Conservation (phyloP, 179 eudicot species). For the Drosera spatulata region DNA sequence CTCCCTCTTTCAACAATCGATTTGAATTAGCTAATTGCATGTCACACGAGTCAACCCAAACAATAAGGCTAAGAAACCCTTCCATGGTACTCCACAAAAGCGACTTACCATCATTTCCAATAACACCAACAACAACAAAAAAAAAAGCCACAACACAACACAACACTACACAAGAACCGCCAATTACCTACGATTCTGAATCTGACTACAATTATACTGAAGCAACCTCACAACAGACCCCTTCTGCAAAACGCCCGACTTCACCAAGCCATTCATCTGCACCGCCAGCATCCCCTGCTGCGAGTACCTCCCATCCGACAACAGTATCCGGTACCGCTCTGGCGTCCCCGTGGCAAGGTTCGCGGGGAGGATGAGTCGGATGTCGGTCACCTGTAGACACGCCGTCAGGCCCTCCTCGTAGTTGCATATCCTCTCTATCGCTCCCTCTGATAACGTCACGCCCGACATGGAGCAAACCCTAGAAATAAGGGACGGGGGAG, state of each 20-base stretch:
- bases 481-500: too few relatives aligned
- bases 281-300: constrained; percentile 86
- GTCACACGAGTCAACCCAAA: too few relatives aligned
- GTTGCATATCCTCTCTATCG: constrained; percentile 29
- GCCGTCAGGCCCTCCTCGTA: constrained; percentile 28
- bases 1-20: too few relatives aligned
- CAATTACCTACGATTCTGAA: constrained; percentile 36
- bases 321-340: constrained; percentile 49
- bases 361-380: constrained; percentile 38
- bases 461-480: constrained; percentile 8
- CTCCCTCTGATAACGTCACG: constrained; percentile 34
- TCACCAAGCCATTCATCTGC: constrained; percentile 53
- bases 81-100: too few relatives aligned
- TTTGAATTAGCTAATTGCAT: too few relatives aligned
- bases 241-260: constrained; percentile 33
- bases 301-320: constrained; percentile 55
- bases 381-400: constrained; percentile 44
- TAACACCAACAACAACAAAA: too few relatives aligned
- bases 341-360: constrained; percentile 1
- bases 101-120: too few relatives aligned
- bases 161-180: too few relatives aligned
- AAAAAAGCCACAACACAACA: too few relatives aligned
- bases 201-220: constrained; percentile 32
- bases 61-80: too few relatives aligned
- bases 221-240: constrained; percentile 46